Conservation (phyloP, 2,329 filamentous ascomycete species). For the Fusarium subglutinans region DNA sequence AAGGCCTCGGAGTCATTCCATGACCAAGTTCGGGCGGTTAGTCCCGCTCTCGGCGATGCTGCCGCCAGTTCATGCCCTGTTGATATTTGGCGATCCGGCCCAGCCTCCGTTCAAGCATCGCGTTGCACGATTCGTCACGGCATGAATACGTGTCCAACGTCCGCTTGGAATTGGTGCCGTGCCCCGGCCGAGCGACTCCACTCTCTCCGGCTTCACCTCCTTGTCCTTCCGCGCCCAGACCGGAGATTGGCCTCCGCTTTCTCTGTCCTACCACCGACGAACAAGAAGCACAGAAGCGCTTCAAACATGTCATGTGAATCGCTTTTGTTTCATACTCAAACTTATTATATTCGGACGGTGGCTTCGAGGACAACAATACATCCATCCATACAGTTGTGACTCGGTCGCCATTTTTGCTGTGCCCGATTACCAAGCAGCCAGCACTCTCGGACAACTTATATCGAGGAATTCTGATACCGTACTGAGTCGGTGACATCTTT, state of each 20-base stretch:
- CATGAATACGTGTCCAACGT: conserved; percentile 25
- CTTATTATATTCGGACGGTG: background rate
- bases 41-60: conserved; percentile 17
- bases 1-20: background rate
- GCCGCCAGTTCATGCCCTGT: conserved; percentile 10
- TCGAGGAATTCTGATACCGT: background rate
- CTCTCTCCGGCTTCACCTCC: conserved; percentile 24
- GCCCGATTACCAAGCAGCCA: conserved; percentile 5
- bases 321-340: background rate
- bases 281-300: background rate
- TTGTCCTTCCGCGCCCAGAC: conserved; percentile 8
- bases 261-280: conserved; percentile 12
- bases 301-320: background rate
- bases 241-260: conserved; percentile 19
- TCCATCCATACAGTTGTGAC: background rate
- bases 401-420: background rate
- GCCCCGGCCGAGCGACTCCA: conserved; percentile 15
- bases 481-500: conserved; percentile 1
- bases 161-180: conserved; percentile 6
- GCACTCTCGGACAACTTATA: background rate
- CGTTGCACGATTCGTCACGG: conserved; percentile 20
- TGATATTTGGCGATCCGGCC: conserved; percentile 18
- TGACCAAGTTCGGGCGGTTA: conserved; percentile 1
- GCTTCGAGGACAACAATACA: background rate
- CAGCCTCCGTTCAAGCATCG: conserved; percentile 15